Evolutionary conservation across 768 basidiomycete species (phyloP).

Genomic region (Daedalea quercina): DNA sequence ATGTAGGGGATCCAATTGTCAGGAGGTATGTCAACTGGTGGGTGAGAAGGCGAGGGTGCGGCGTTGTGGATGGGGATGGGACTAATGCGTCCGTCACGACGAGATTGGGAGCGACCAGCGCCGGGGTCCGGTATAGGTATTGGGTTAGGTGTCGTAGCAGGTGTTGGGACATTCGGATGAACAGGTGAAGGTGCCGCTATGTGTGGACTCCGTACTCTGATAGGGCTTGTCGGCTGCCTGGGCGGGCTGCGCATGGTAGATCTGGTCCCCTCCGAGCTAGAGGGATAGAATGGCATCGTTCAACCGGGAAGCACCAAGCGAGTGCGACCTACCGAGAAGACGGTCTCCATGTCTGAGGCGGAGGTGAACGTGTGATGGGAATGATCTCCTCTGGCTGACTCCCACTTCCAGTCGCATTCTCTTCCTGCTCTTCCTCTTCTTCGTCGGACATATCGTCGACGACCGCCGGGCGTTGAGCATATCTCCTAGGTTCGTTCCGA

Average conservation of each 20-base stretch:
- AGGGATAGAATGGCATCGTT: background rate
- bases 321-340: slow-evolving; percentile 10
- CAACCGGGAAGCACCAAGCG: background rate
- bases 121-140: slow-evolving; percentile 30
- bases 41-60: slow-evolving; percentile 34
- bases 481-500: slow-evolving; percentile 1
- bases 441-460: slow-evolving; percentile 13
- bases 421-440: slow-evolving; percentile 7
- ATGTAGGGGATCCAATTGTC: slow-evolving; percentile 56
- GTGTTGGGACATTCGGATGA: slow-evolving; percentile 16
- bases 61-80: slow-evolving; percentile 29
- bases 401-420: background rate
- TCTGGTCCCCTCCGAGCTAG: background rate
- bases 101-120: background rate
- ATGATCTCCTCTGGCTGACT: slow-evolving; percentile 1
- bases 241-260: background rate
- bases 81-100: background rate
- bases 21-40: slow-evolving; percentile 37
- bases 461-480: slow-evolving; percentile 4
- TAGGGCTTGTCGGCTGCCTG: background rate
- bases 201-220: background rate
- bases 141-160: slow-evolving; percentile 21
- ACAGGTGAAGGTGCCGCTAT: slow-evolving; percentile 11
- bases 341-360: background rate
- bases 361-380: background rate